These are phyloP conservation scores for Theobroma grandiflorum DNA, from an alignment of 441 rosid species.

Conservation along the genomic window DNA sequence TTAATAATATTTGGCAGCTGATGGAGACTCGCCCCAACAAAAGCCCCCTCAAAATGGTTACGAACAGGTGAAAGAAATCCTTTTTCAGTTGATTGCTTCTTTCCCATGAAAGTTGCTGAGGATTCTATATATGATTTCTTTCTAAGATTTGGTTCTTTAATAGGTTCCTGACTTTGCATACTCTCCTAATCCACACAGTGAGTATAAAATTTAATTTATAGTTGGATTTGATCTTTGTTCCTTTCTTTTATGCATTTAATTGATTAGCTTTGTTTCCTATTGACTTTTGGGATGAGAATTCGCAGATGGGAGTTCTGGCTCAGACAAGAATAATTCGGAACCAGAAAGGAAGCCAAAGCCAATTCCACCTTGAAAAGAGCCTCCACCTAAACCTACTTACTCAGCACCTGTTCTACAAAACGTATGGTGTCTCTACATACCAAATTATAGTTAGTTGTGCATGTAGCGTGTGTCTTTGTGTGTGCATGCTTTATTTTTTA, in stretches of 20 bases:
- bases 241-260: neutral
- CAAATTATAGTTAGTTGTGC: neutral
- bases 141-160: slow-evolving; percentile 45
- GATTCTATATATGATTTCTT: slow-evolving; percentile 29
- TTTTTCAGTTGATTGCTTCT: slow-evolving; percentile 31
- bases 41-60: slow-evolving; percentile 68
- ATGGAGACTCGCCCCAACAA: slow-evolving; percentile 85
- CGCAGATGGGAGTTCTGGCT: slow-evolving; percentile 78
- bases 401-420: slow-evolving; percentile 53
- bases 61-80: slow-evolving; percentile 66
- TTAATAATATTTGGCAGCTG: slow-evolving; percentile 52
- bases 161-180: slow-evolving; percentile 72
- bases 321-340: slow-evolving; percentile 72
- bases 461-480: neutral
- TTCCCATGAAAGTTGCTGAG: slow-evolving; percentile 35
- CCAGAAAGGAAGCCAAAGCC: slow-evolving; percentile 63
- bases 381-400: slow-evolving; percentile 55
- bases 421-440: slow-evolving; percentile 23
- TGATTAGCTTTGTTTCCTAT: slow-evolving; percentile 23
- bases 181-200: slow-evolving; percentile 75
- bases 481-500: neutral
- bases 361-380: slow-evolving; percentile 52
- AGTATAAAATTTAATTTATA: slow-evolving; percentile 56
- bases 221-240: slow-evolving; percentile 36
- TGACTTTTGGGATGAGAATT: neutral